Base-by-base conservation (phyloP, 139 green algal genomes). In the Volvox reticuliferus region DNA sequence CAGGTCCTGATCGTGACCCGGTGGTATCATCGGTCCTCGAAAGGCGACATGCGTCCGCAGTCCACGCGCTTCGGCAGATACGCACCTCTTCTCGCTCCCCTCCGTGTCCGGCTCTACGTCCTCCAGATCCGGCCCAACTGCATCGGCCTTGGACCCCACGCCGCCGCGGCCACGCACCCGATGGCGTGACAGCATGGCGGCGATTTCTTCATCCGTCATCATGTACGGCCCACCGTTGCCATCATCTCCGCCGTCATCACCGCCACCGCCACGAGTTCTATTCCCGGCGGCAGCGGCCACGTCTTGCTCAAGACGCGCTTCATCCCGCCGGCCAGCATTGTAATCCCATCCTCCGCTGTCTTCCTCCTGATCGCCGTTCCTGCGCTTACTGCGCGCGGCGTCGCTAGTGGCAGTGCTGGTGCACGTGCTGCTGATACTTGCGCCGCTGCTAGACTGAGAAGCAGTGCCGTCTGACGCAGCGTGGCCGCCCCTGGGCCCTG, bases 191-290 rank as follows among this genome's bases (percentile, higher is more conserved):
- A 94, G 67, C 91, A 94, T 92, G 17, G 36, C 82, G 2, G 37
- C 55, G 19, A 92, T 79, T 78, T 94, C 91, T 61, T 94, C 88
- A 35, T 94, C 91, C 22, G 77, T 92, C 91, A 94, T 94, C 90
- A 79, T 82, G 84, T 88, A 85, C 67, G 63, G 62, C 19, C 79
- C 62, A 5, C 80, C 80, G 22, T 65, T 20, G 37, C 79, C 77
- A 26, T 55, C 84, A 3, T 50, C 68, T 30, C 30, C 89, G 55
- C 69, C 85, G 22, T 26, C 35, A 63, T 22, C 86, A 30, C 28
- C 67, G 22, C 32, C 50, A 35, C 32, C 69, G 6, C 22, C 55
- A n/a, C 62, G 12, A 73, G 12, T 73, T 73, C 65, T 73, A 12
- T 73, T 73, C 6, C 19, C 55, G n/a, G 36, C 68, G 21, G n/a